Evolutionary conservation across 2,329 filamentous ascomycete species (phyloP), one percentile per base, ranked within the genome.

Genomic region (Dothiorella sarmentorum): DNA sequence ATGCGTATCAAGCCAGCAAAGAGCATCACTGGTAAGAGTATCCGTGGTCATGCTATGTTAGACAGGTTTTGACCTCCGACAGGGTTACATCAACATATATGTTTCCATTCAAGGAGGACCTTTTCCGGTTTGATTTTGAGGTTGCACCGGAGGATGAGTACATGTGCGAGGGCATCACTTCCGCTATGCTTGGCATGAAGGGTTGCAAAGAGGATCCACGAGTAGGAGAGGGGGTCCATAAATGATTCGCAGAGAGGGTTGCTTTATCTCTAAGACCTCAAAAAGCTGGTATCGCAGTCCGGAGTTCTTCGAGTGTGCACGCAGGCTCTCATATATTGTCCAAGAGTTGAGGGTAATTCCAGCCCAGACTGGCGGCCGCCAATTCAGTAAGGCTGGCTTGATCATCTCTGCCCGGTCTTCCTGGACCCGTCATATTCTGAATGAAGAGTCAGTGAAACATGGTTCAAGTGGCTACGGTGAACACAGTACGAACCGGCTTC

Each of bases 91-190:
- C 72, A 27, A 76, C 73, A 3, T 79, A 78, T 52, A 68, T 84
- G 7, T 81, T 77, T 68, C 81, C 81, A 0, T 83, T 74, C 63
- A 78, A 77, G 17, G 80, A 83, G 52, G 80, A 83, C 58, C 67
- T 83, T 1, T 73, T 74, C 15, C 71, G 81, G 17, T 83, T 82
- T 63, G 81, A 83, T 62, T 83, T 83, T 61, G 80, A 83, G 56
- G 76, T 81, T 20, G 73, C 75, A 3, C 60, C 66, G 9, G 73
- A 73, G 42, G 75, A 77, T 60, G 71, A 76, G 26, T 31, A 56
- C 24, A 29, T 56, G 37, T 33, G 37, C 35, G 38, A 44, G n/a
- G 15, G 29, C 27, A 5, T 53, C 6, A 20, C 49, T 26, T 53
- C 49, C 13, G 49, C 33, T 3, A 13, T 53, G 15, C 6, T 53